Base-by-base conservation (phyloP, 768 basidiomycete genomes). In the Calocera viscosa region DNA sequence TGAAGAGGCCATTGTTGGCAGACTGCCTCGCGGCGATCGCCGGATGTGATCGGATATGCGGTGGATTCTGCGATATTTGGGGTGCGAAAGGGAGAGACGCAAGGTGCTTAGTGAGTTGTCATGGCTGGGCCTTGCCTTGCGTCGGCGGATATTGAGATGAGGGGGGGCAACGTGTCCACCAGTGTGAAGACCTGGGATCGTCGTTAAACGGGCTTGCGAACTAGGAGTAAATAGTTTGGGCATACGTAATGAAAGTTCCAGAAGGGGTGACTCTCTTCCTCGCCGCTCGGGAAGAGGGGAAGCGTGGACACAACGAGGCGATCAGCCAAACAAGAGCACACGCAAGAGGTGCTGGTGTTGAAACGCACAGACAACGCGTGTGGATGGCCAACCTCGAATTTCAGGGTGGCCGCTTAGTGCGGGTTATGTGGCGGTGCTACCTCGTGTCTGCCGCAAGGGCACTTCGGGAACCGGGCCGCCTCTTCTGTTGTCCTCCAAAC, bases 51-150 rank as follows among this genome's bases (percentile, higher is more conserved):
- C 53, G 53, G 53, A 60, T 60, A 32, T 32, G 53, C 53, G 53
- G 5, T 47, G 30, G 14, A 26, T 60, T 60, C 53, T 11, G 53
- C 14, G 53, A 30, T 11, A 60, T 60, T 60, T 26, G 53, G 53
- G 53, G 53, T 60, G 24, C 53, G 30, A 60, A 60, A 32, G 30
- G 30, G 16, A n/a, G n/a, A n/a, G 53, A 60, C 53, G 53, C 30
- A 60, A 60, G 53, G 53, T 60, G 53, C 53, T 60, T 60, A 60
- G 53, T 60, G 53, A 60, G 30, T 60, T 28, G 53, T 60, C 53
- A 60, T 60, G 53, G 53, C 26, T 60, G 30, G 22, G 53, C 26
- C 26, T 14, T 5, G 30, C 26, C 53, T 22, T 60, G 53, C 30
- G 53, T 60, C 10, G 26, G 30, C 30, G 53, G 30, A 28, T 47